phyloP scores from a whole-genome alignment of 1,284 basidiomycete species.

The Mycosarcoma maydis region DNA sequence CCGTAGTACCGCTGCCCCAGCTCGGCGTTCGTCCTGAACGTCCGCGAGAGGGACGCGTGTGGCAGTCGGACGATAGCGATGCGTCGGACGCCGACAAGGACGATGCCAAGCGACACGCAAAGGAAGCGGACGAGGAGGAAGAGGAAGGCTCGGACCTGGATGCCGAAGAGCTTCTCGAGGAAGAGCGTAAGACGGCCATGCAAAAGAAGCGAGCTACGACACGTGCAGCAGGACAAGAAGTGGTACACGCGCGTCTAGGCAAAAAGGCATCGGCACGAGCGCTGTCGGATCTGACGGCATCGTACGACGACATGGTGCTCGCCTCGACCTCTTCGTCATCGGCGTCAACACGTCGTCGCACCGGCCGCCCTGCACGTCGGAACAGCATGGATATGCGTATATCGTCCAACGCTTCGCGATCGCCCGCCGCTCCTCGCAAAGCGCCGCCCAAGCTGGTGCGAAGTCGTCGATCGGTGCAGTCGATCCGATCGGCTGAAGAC shows the following conservation, averaged over 20 bases:
- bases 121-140: constrained; percentile 33
- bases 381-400: constrained; percentile 23
- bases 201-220: constrained; percentile 64
- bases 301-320: constrained; percentile 39
- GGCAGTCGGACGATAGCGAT: constrained; percentile 54
- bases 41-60: constrained; percentile 61
- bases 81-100: constrained; percentile 25
- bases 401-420: constrained; percentile 8
- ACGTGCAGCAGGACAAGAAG: constrained; percentile 61
- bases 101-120: neutral
- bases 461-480: constrained; percentile 10
- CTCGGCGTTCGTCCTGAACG: constrained; percentile 60
- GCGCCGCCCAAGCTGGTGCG: constrained; percentile 35
- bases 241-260: constrained; percentile 51
- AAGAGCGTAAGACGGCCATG: constrained; percentile 54
- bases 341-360: constrained; percentile 8
- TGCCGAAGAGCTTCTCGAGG: constrained; percentile 58
- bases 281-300: constrained; percentile 32
- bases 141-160: constrained; percentile 54
- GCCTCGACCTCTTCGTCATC: constrained; percentile 5
- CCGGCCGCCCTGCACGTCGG: constrained; percentile 5
- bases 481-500: constrained; percentile 12
- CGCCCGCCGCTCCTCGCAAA: constrained; percentile 23
- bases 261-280: constrained; percentile 33
- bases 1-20: constrained; percentile 62